Evolutionary conservation across 257 asterid species (phyloP), one percentile per base, ranked within the genome.

Genomic region (Gentiana dahurica): DNA sequence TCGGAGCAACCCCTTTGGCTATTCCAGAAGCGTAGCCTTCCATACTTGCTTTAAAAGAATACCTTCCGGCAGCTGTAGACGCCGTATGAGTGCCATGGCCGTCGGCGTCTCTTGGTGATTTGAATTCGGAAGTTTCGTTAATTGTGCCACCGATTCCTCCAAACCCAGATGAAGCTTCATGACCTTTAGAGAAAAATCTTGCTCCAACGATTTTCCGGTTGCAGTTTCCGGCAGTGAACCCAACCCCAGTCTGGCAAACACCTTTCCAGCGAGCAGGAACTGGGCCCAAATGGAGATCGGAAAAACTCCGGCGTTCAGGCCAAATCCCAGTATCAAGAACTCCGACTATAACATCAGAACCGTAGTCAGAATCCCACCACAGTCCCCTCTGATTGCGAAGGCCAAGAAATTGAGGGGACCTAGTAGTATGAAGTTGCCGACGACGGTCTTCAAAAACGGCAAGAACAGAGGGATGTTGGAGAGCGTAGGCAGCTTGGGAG

Each of bases 51-150:
- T 65, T 64, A 46, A 92, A 92, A 9, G 94, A 73, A 67, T 92
- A 52, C 1, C 99, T 68, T 0, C 99, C 99, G 12, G 95, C 97
- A n/a, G 99, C 99, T 8, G 99, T 92, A 36, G 95, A 83, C 6
- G 99, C 97, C 5, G 99, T 92, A 70, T 92, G 99, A 2, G 97
- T 92, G 8, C 99, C 99, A 11, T 92, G 99, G 3, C 99, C 99
- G 39, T 92, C 99, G 15, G 97, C 97, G 34, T 92, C 99, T 63
- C 99, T 69, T 4, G 99, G 78, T 41, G 99, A 92, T 51, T 63
- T 77, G 49, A 83, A 92, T 51, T 88, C 99, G 7, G 76, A 44
- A 2, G 97, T 92, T n/a, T 79, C 82, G 57, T 92, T 92, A 54
- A 92, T 88, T 32, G 87, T 89, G 3, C 89, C 94, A 3, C 73